These are phyloP conservation scores for Xylaria multiplex DNA, from an alignment of 2,329 filamentous ascomycete species.

Conservation along the genomic window DNA sequence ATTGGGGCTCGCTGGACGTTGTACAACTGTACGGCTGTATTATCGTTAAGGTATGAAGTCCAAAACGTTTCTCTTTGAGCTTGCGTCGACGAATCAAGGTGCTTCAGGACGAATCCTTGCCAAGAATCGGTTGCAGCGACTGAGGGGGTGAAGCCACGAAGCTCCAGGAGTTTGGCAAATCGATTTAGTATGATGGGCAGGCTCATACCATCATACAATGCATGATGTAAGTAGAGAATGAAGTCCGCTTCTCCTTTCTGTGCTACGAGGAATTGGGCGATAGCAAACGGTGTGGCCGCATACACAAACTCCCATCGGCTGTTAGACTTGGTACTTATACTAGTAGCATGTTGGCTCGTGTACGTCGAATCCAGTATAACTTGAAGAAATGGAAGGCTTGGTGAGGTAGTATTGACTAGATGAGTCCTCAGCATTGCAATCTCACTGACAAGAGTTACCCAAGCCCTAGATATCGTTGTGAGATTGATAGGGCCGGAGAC, in stretches of 20 bases:
- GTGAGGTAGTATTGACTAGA: constrained; percentile 64
- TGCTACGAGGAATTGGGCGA: constrained; percentile 38
- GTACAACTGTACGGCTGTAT: constrained; percentile 12
- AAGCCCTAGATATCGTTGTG: constrained; percentile 64
- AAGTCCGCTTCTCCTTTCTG: constrained; percentile 47
- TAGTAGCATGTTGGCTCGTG: constrained; percentile 46
- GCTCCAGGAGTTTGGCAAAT: constrained; percentile 40
- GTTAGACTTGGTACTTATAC: constrained; percentile 28
- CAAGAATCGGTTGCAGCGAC: constrained; percentile 37
- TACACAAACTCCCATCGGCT: constrained; percentile 43
- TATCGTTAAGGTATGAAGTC: constrained; percentile 56
- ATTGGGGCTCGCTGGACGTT: neutral
- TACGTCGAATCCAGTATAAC: constrained; percentile 58
- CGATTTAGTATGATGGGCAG: constrained; percentile 69
- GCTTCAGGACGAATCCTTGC: constrained; percentile 41
- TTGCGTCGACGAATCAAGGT: constrained; percentile 34
- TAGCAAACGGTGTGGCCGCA: constrained; percentile 42
- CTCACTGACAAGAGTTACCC: constrained; percentile 65
- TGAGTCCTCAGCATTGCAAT: constrained; percentile 75
- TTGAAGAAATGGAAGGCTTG: constrained; percentile 69
- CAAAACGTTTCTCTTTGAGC: constrained; percentile 54
- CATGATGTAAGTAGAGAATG: constrained; percentile 79
- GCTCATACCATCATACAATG: constrained; percentile 87
- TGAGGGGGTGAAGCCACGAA: constrained; percentile 36
- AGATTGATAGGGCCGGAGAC: constrained; percentile 55